Base-by-base conservation (phyloP, 2,329 filamentous ascomycete genomes). In the Lachnellula suecica region DNA sequence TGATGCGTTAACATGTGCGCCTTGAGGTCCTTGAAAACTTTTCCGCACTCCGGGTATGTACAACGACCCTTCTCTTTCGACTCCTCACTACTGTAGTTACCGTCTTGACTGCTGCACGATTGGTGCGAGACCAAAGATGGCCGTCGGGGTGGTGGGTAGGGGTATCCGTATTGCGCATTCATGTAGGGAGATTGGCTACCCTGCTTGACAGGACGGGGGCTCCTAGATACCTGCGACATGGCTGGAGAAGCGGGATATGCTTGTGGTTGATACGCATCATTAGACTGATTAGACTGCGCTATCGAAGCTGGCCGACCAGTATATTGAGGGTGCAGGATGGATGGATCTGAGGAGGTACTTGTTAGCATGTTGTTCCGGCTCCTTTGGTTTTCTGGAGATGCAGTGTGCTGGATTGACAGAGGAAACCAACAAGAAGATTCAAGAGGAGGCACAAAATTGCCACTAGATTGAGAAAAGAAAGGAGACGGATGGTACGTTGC, bases 1-100 rank as follows among this genome's bases (percentile, higher is more conserved):
- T 95, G 90, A 69, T 99, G 94, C 0, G 94, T 99, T 61, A 97
- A 82, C 89, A 96, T 95, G 69, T 99, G 94, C 4, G 94, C 91
- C 63, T 94, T 78, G 13, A 87, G 71, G 57, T 86, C 83, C 61
- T 85, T 83, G 68, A 83, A 82, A 5, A 81, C 73, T 34, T 79
- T 77, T 11, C 79, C 81, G 55, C 81, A 84, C 41, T 82, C 79
- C 2, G 80, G 77, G 52, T 81, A 76, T 20, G 79, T 79, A 58
- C 81, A 83, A 38, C 76, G 72, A 17, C 64, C 63, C 47, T 67
- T 67, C 47, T 67, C 66, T 43, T 58, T 63, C 2, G 59, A 61
- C 34, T 68, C 66, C 49, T 66, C 65, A 38, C 66, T 57, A 44
- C 64, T 66, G 57, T 64, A 61, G 45, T 62, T 66, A 22, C 61